Evolutionary conservation across 1,139 yeast species (phyloP), one percentile per base, ranked within the genome.

Genomic region (Diutina siamensis): DNA sequence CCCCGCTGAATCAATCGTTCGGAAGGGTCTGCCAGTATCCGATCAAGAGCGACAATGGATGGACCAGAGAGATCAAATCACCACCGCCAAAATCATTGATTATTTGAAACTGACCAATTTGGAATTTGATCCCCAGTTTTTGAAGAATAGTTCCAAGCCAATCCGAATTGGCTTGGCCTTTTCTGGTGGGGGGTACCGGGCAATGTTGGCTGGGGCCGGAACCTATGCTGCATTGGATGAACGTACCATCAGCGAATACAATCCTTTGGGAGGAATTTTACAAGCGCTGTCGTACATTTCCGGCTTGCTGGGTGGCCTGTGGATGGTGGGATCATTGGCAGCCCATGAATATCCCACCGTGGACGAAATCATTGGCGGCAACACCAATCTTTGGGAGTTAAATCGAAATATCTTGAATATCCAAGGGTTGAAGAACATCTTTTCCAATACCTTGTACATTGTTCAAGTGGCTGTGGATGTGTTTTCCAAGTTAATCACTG

Each of bases 271-370:
- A 31, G 94, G 95, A 1, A 64, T 87, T 46, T 66, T 84, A 44
- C 87, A 88, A 55, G 66, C 83, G 1, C 59, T 89, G 1, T 78
- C 94, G 1, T 87, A 86, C 59, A 57, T 87, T 44, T 71, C 83
- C 1, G 96, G 95, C 35, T 68, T 88, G 44, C 82, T 94, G 0
- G 97, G 97, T 44, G 95, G 95, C 46, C 74, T 74, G 52, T 87
- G 96, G 96, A 68, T 87, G 46, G 77, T 86, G 10, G 89, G 94
- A 2, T 74, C 94, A 9, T 61, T 87, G 44, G 84, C 80, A 13
- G 70, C 79, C 62, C 87, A 87, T 62, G 84, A 86, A 59, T 87
- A 21, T 25, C 42, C 42, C 20, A 5, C 33, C 13, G 15, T 38
- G 1, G 42, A 38, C 15, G 13, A n/a, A 7, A 20, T 25, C 4